A percentile compares a stretch with the other conserved stretches of the same genome.
Conservation (phyloP, 441 rosid genomes). For the Adansonia madagascariensis region DNA sequence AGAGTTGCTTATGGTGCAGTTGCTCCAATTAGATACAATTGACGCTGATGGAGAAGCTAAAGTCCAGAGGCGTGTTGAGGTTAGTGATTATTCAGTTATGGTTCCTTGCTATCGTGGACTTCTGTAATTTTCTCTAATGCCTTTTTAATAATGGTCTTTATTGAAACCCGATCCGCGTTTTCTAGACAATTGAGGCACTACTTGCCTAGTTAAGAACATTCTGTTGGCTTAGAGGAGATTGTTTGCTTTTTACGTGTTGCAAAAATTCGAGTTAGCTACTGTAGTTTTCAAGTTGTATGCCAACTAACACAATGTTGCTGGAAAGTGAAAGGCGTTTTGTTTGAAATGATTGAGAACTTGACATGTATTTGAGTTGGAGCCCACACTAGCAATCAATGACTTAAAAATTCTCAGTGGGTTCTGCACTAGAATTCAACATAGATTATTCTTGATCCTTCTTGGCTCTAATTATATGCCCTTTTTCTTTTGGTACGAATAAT, state of each 20-base stretch:
- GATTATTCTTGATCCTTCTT: slow-evolving; percentile 12
- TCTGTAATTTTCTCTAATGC: background rate
- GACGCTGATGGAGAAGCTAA: slow-evolving; percentile 63
- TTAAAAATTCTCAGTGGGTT: slow-evolving; percentile 8
- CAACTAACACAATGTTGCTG: slow-evolving; percentile 22
- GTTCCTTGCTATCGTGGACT: background rate
- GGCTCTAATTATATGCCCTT: background rate
- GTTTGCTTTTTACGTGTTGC: slow-evolving; percentile 9
- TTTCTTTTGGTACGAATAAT: slow-evolving; percentile 20
- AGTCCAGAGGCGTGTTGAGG: slow-evolving; percentile 59
- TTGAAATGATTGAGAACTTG: slow-evolving; percentile 22
- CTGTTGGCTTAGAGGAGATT: background rate
- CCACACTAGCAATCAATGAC: slow-evolving; percentile 11
- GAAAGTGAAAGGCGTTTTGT: slow-evolving; percentile 27
- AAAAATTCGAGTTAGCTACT: background rate
- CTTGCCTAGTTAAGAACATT: background rate
- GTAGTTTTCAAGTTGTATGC: slow-evolving; percentile 8
- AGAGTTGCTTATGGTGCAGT: slow-evolving; percentile 55
- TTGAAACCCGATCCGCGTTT: background rate
- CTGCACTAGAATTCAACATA: background rate
- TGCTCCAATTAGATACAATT: slow-evolving; percentile 60
- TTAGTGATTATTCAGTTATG: slow-evolving; percentile 24
- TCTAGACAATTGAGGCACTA: background rate
- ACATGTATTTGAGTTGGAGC: slow-evolving; percentile 12
- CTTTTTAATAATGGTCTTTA: background rate